Percentiles rank a stretch among this genome's conserved stretches.
Conservation (phyloP, 192 early-diverging fungal genomes). For the Coemansia sp. region DNA sequence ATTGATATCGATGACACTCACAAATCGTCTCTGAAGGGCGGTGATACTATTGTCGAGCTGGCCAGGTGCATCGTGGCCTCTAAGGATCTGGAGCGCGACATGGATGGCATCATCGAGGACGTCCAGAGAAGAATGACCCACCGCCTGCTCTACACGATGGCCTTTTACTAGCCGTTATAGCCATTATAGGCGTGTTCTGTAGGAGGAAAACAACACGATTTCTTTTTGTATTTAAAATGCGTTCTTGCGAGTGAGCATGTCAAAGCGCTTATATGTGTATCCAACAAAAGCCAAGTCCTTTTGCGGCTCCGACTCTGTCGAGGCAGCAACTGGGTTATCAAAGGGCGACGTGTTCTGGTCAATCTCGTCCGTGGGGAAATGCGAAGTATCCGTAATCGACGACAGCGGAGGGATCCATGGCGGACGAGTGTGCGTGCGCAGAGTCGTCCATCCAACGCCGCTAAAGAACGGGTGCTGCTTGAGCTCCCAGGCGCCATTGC, state of each 20-base stretch:
- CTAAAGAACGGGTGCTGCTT: constrained; percentile 93
- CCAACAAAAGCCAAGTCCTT: constrained; percentile 98
- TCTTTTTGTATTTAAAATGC: constrained; percentile 40
- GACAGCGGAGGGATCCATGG: constrained; percentile 89
- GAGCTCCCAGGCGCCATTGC: constrained; percentile 81
- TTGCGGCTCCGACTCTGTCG: constrained; percentile 54
- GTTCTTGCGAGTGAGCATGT: constrained; percentile 73
- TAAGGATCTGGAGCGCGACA: constrained; percentile 79
- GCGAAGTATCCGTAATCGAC: constrained; percentile 96
- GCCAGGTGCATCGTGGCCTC: constrained; percentile 60
- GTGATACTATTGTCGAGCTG: constrained; percentile 77
- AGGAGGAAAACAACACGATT: not conserved
- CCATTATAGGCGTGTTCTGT: not conserved
- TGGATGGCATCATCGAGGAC: constrained; percentile 74
- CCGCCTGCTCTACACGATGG: constrained; percentile 61
- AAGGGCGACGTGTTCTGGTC: constrained; percentile 66
- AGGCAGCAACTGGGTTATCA: constrained; percentile 20
- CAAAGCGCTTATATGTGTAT: constrained; percentile 96
- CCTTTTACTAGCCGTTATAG: constrained; percentile 55
- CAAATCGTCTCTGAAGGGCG: constrained; percentile 81
- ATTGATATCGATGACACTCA: constrained; percentile 96
- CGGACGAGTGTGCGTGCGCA: constrained; percentile 75
- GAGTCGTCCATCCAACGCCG: constrained; percentile 85
- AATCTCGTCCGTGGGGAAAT: constrained; percentile 95
- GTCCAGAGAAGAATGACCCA: constrained; percentile 63